Conservation (phyloP, 2,329 filamentous ascomycete species). For the Penicillium rolfsii region DNA sequence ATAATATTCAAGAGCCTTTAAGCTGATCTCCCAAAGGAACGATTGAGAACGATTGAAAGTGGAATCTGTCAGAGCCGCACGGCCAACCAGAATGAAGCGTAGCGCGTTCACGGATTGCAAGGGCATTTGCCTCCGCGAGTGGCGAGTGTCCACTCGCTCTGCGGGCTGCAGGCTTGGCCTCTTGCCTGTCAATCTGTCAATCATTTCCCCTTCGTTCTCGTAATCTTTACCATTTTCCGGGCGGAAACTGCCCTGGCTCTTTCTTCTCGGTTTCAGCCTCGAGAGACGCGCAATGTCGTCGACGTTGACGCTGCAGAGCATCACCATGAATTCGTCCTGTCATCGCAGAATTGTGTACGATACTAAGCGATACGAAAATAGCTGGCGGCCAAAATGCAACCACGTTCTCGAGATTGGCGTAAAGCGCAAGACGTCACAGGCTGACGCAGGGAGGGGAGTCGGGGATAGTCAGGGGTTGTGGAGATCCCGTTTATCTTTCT, state of each 20-base stretch:
- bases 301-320: neutral
- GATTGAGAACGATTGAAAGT: constrained; percentile 25
- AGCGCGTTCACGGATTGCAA: constrained; percentile 15
- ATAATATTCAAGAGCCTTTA: constrained; percentile 1
- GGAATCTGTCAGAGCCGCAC: constrained; percentile 26
- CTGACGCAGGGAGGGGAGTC: constrained; percentile 34
- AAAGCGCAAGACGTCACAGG: constrained; percentile 28
- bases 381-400: neutral
- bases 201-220: constrained; percentile 11
- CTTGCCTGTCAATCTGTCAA: neutral
- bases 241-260: neutral
- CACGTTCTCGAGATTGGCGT: constrained; percentile 10
- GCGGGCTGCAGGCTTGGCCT: neutral
- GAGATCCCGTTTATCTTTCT: neutral
- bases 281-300: neutral
- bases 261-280: neutral
- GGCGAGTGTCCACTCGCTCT: constrained; percentile 22
- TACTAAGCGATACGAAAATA: neutral
- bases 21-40: constrained; percentile 17
- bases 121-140: constrained; percentile 25
- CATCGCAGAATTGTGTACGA: neutral
- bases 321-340: neutral
- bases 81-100: constrained; percentile 20
- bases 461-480: constrained; percentile 36
- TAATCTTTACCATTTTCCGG: neutral